Conservation (phyloP, 148 eudicot species). For the Rhododendron henanense region DNA sequence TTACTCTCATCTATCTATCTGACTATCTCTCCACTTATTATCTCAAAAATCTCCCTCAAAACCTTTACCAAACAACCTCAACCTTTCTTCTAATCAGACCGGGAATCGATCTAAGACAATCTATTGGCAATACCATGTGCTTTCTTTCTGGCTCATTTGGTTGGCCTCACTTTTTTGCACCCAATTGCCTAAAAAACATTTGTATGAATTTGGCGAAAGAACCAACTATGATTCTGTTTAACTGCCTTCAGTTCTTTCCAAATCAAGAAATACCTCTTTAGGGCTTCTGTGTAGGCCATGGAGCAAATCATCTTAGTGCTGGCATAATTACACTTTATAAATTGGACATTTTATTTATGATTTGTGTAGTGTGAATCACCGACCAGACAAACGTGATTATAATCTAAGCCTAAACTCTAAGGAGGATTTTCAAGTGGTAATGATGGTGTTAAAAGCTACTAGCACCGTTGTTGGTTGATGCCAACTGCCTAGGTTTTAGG, state of each 20-base stretch:
- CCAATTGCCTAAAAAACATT: neutral
- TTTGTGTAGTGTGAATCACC: conserved; percentile 11
- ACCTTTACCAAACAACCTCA: neutral
- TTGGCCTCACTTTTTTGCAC: neutral
- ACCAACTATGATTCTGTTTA: conserved; percentile 8
- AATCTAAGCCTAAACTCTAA: conserved; percentile 14
- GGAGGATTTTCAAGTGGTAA: conserved; percentile 15
- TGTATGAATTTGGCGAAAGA: conserved; percentile 5
- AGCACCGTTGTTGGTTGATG: neutral
- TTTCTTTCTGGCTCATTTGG: conserved; percentile 15
- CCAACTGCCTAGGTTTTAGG: neutral
- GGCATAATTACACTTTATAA: neutral
- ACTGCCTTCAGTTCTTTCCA: conserved; percentile 13
- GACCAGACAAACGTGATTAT: conserved; percentile 19
- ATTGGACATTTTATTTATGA: neutral
- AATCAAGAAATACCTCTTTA: conserved; percentile 13
- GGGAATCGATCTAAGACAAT: conserved; percentile 23
- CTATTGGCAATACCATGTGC: neutral
- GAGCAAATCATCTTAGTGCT: conserved; percentile 5
- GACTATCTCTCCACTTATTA: no score
- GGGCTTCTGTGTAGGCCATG: conserved; percentile 17
- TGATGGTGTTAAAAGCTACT: conserved; percentile 17
- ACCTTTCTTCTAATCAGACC: neutral
- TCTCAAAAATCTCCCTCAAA: no score
- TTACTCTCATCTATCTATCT: no score